Base-by-base conservation (phyloP, 2,329 filamentous ascomycete genomes). In the Parastagonospora avenae region DNA sequence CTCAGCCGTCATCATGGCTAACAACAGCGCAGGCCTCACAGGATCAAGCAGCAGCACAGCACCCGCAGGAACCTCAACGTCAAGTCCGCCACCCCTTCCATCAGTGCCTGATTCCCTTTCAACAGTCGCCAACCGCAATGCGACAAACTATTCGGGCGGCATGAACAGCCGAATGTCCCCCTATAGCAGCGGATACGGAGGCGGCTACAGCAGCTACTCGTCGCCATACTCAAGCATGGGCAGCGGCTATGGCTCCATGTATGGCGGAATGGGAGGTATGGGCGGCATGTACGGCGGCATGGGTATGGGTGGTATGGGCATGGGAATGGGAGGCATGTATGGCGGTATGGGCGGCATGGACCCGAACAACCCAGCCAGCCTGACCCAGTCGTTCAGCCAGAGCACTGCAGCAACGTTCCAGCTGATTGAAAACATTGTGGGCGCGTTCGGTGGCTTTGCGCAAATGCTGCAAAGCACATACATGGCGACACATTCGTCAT, bases 381-480 rank as follows among this genome's bases (percentile, higher is more conserved):
- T 99, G 72, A 97, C 93, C n/a, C 90, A 95, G 71, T 89, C 90
- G 46, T 97, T 97, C 80, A 91, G 87, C 71, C 92, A 96, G 74
- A 94, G 90, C 79, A 99, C 95, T 0, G 90, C 94, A 65, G 91
- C 93, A 9, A 99, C 94, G 0, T 99, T 99, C 71, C 94, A 97
- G 80, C 91, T 99, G 82, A 91, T 99, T 44, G 94, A 99, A 78
- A 94, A 92, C 63, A 90, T 99, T 50, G 94, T 99, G 11, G 91
- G 91, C 19, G 92, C 94, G 2, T 99, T 99, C 79, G 92, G 92
- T 15, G 94, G 95, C 0, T 97, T 99, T 71, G 91, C 95, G 10
- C 94, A 99, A 79, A 99, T 99, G 94, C 82, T 99, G 27, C 94
- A 99, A 77, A 97, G 94, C 79, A 97, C 94, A 9, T 99, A 97